A percentile compares a stretch with the other conserved stretches of the same genome.
Conservation (phyloP, 768 basidiomycete species). For the Mycena leptocephala region DNA sequence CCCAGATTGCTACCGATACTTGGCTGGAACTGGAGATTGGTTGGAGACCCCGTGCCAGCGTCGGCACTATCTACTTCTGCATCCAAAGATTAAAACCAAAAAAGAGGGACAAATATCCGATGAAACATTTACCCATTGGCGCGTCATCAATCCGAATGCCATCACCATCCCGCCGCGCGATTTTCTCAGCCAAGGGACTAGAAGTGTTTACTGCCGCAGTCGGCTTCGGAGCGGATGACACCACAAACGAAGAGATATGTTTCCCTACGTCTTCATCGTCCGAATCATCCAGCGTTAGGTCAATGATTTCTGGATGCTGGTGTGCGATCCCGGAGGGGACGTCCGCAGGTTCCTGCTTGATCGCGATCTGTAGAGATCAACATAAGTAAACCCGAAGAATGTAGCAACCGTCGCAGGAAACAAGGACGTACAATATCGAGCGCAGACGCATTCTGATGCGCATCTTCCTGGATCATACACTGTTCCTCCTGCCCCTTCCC, state of each 20-base stretch:
- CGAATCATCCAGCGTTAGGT: conserved; percentile 32
- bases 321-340: not conserved
- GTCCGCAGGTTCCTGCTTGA: conserved; percentile 1
- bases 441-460: not conserved
- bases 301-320: conserved; percentile 13
- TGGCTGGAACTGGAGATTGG: not conserved
- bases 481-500: not conserved
- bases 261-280: conserved; percentile 22
- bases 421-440: not conserved
- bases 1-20: not conserved
- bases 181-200: not conserved
- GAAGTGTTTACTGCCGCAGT: not conserved
- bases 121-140: conserved; percentile 2
- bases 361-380: not conserved
- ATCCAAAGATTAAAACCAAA: not conserved
- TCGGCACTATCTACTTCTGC: not conserved
- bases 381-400: not conserved
- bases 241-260: not conserved
- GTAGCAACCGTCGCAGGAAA: not conserved
- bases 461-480: not conserved
- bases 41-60: not conserved
- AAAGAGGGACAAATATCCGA: not conserved
- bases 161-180: not conserved
- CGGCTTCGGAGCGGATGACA: not conserved
- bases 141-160: not conserved